phyloP scores from a whole-genome alignment of 1,284 basidiomycete genomes.

The Ceratobasidium sp. region DNA sequence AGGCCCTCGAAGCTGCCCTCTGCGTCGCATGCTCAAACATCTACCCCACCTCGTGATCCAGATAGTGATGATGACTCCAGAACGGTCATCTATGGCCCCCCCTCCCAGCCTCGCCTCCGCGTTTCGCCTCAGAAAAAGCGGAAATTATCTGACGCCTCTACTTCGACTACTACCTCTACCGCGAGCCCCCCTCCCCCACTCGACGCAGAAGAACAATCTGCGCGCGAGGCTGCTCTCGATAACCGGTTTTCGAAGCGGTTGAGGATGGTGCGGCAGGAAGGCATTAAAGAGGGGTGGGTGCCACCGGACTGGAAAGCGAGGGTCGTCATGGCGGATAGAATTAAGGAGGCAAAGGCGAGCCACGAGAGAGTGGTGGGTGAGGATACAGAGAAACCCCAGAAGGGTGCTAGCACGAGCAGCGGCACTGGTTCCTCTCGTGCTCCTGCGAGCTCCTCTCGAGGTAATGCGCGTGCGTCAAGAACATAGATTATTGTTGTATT shows the following conservation, averaged over 20 bases:
- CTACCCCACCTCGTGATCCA: background rate
- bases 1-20: background rate
- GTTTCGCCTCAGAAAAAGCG: conserved; percentile 23
- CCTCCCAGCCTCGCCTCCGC: background rate
- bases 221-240: conserved; percentile 19
- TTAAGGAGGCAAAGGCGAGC: conserved; percentile 24
- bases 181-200: conserved; percentile 9
- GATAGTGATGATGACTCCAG: conserved; percentile 21
- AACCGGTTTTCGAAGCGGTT: conserved; percentile 27
- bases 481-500: conserved; percentile 12
- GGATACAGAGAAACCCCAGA: background rate
- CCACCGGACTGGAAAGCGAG: conserved; percentile 36
- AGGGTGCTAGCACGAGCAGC: background rate
- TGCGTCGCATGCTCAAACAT: background rate
- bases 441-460: background rate
- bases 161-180: conserved; percentile 6
- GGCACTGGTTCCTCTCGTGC: background rate
- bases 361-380: conserved; percentile 1
- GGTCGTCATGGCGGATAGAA: conserved; percentile 26
- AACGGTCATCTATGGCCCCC: conserved; percentile 33
- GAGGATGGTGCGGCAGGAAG: conserved; percentile 7
- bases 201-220: conserved; percentile 18
- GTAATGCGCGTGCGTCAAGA: background rate
- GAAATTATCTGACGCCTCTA: conserved; percentile 30
- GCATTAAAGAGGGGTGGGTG: conserved; percentile 37